Conservation (phyloP, 2,329 filamentous ascomycete genomes). For the Aureobasidium sp. region DNA sequence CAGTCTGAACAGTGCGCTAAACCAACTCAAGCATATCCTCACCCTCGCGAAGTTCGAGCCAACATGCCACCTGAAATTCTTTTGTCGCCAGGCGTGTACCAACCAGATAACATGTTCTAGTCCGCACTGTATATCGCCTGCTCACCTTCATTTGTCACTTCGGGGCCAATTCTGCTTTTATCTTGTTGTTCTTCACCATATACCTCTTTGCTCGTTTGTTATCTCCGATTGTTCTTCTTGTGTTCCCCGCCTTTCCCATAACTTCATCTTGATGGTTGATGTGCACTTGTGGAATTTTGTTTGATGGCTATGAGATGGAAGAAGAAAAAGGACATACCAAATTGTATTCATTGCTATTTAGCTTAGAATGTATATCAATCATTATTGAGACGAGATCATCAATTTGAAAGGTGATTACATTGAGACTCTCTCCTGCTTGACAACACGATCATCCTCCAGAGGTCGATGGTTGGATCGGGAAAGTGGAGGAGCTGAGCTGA, state of each 20-base stretch:
- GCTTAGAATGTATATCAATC: conserved; percentile 5
- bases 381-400: not conserved
- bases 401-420: not conserved
- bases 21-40: conserved; percentile 28
- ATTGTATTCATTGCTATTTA: not conserved
- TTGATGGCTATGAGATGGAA: not conserved
- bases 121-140: not conserved
- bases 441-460: not conserved
- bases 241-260: not conserved
- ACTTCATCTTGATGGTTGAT: not conserved
- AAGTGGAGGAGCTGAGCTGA: too few species aligned
- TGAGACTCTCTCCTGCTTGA: not conserved
- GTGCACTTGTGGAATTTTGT: not conserved
- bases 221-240: not conserved
- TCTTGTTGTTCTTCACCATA: not conserved
- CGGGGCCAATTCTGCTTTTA: not conserved
- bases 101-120: conserved; percentile 15
- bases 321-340: not conserved
- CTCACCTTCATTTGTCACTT: not conserved
- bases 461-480: not conserved
- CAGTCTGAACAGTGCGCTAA: conserved; percentile 26
- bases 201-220: not conserved
- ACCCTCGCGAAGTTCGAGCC: conserved; percentile 26
- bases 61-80: conserved; percentile 42
- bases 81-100: conserved; percentile 37